phyloP scores from a whole-genome alignment of 192 early-diverging fungal species.

The Phlyctochytrium bullatum region DNA sequence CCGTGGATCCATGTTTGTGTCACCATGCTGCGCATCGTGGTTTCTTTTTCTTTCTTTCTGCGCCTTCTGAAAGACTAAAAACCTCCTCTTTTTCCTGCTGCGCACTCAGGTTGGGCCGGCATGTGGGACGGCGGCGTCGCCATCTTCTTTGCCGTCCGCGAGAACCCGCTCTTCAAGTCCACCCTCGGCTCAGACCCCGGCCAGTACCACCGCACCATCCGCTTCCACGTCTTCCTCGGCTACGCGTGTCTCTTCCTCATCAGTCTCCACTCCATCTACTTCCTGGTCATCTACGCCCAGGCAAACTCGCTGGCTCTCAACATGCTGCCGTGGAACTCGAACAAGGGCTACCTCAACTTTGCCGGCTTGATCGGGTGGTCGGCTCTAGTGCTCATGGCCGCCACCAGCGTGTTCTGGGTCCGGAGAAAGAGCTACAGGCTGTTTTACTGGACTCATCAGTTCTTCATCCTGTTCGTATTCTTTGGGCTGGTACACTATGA shows the following conservation, averaged over 20 bases:
- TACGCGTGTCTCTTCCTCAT: slow-evolving; percentile 17
- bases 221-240: slow-evolving; percentile 18
- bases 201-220: slow-evolving; percentile 15
- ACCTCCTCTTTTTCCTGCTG: too few relatives aligned
- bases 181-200: slow-evolving; percentile 7
- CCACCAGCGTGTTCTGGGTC: slow-evolving; percentile 13
- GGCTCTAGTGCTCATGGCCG: slow-evolving; percentile 10
- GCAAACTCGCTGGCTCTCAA: not conserved
- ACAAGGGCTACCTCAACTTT: slow-evolving; percentile 21
- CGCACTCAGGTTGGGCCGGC: slow-evolving; percentile 7
- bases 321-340: slow-evolving; percentile 8
- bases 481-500: not conserved
- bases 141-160: slow-evolving; percentile 26
- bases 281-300: slow-evolving; percentile 8
- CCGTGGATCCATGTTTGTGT: too few relatives aligned
- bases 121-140: slow-evolving; percentile 15
- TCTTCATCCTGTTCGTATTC: slow-evolving; percentile 17
- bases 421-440: slow-evolving; percentile 13
- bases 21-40: too few relatives aligned
- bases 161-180: slow-evolving; percentile 11
- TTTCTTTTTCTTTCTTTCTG: too few relatives aligned
- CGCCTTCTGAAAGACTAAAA: too few relatives aligned
- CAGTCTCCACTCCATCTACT: slow-evolving; percentile 15
- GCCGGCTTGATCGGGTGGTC: slow-evolving; percentile 12
- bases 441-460: slow-evolving; percentile 26